phyloP scores from a whole-genome alignment of 805 yeast genomes.

The Zygotorulaspora sp. region DNA sequence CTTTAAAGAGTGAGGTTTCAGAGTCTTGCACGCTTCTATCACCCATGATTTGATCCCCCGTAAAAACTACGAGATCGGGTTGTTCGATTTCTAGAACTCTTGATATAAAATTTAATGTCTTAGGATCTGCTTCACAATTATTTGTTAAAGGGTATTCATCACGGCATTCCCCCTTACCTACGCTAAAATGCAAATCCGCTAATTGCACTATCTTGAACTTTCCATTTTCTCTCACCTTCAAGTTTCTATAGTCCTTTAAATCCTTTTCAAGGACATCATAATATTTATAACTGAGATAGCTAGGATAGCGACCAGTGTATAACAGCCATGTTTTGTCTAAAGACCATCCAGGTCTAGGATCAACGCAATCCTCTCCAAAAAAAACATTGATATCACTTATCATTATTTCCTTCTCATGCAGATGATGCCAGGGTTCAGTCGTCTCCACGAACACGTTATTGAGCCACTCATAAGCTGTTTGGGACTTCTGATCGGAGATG shows the following conservation, averaged over 20 bases:
- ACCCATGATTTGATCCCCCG: slow-evolving; percentile 93
- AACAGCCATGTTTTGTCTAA: slow-evolving; percentile 20
- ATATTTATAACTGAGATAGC: slow-evolving; percentile 13
- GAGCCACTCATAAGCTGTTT: slow-evolving; percentile 3
- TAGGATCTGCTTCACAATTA: slow-evolving; percentile 72
- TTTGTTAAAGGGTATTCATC: slow-evolving; percentile 60
- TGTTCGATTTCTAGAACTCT: slow-evolving; percentile 63
- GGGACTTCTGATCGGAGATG: slow-evolving; percentile 2
- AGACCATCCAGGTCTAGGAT: slow-evolving; percentile 58
- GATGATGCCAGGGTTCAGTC: background rate
- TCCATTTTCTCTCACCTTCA: slow-evolving; percentile 39
- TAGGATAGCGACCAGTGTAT: slow-evolving; percentile 10
- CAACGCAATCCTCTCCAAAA: slow-evolving; percentile 68
- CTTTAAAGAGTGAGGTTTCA: slow-evolving; percentile 75
- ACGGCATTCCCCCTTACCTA: slow-evolving; percentile 74
- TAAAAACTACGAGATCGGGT: slow-evolving; percentile 80
- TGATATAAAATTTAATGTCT: slow-evolving; percentile 59
- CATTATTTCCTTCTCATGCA: slow-evolving; percentile 23
- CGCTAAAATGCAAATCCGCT: slow-evolving; percentile 88
- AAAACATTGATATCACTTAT: slow-evolving; percentile 62
- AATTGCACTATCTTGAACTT: slow-evolving; percentile 78
- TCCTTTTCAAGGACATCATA: slow-evolving; percentile 6
- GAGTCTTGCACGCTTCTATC: slow-evolving; percentile 68
- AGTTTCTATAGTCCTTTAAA: slow-evolving; percentile 18
- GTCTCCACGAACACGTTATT: slow-evolving; percentile 6